Evolutionary conservation across 306 rosid species (phyloP).

Genomic region (Cucumis hystrix): DNA sequence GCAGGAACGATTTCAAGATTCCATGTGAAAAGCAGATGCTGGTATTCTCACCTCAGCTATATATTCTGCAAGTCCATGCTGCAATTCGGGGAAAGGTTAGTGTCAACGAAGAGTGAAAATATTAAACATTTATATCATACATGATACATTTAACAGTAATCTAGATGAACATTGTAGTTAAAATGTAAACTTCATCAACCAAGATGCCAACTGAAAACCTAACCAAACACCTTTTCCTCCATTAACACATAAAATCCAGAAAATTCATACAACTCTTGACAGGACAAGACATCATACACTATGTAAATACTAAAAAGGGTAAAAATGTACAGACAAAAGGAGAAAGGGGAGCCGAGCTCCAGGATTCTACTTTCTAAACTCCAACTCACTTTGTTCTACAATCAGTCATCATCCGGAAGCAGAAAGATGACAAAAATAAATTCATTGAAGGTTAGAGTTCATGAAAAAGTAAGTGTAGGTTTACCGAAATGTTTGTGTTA

Average conservation of each 20-base stretch:
- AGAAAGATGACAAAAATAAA: background rate
- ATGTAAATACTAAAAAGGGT: background rate
- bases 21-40: background rate
- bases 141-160: background rate
- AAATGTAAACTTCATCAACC: background rate
- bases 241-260: background rate
- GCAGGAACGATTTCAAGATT: background rate
- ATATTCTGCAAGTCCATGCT: constrained; percentile 95
- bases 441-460: constrained; percentile 2
- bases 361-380: background rate
- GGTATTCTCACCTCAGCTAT: constrained; percentile 81
- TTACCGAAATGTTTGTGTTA: constrained; percentile 45
- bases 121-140: background rate
- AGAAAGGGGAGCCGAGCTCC: background rate
- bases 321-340: background rate
- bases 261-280: background rate
- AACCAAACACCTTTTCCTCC: background rate
- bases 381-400: background rate
- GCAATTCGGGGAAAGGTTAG: constrained; percentile 14
- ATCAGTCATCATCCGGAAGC: background rate
- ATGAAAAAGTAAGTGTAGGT: background rate
- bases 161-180: background rate
- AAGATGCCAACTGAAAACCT: constrained; percentile 1
- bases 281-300: background rate
- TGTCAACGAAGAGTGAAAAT: constrained; percentile 12